A percentile compares a stretch with the other conserved stretches of the same genome.
Conservation (phyloP, 371 early-diverging fungal genomes). For the Mortierella sp. region DNA sequence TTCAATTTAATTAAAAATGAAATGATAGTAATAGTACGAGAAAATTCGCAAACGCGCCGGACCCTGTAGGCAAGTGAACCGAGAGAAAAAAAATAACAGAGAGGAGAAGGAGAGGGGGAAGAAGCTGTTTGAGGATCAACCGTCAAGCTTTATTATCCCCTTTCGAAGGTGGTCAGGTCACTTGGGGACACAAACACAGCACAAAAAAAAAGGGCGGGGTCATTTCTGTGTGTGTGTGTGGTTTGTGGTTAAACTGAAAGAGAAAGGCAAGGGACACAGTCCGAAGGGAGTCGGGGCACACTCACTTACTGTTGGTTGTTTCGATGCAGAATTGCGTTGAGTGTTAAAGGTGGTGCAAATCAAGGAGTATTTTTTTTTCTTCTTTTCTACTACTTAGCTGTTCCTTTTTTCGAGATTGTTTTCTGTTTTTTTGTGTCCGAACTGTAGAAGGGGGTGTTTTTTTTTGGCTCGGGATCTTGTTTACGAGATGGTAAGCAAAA, state of each 20-base stretch:
- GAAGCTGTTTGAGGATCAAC: background rate
- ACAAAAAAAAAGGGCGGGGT: background rate
- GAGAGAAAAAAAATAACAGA: background rate
- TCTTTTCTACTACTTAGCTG: background rate
- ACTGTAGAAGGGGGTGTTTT: too few species aligned
- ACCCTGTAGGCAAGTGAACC: background rate
- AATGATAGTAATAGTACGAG: background rate
- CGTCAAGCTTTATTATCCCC: background rate
- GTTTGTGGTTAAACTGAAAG: background rate
- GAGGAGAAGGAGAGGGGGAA: background rate
- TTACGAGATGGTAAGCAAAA: background rate
- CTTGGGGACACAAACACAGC: background rate
- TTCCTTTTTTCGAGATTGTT: background rate
- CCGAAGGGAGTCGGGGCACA: background rate
- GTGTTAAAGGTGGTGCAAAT: background rate
- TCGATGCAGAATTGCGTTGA: slow-evolving; percentile 2
- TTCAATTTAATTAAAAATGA: too few species aligned
- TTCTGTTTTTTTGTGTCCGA: background rate
- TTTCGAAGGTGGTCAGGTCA: background rate
- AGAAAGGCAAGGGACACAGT: background rate
- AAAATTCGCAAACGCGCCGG: background rate
- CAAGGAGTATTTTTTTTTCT: background rate
- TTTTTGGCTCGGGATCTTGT: too few species aligned
- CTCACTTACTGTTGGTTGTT: background rate
- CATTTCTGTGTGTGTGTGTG: background rate